A percentile compares a stretch with the other conserved stretches of the same genome.
phyloP scores from a whole-genome alignment of 83 land plant genomes.

The Thuja plicata region DNA sequence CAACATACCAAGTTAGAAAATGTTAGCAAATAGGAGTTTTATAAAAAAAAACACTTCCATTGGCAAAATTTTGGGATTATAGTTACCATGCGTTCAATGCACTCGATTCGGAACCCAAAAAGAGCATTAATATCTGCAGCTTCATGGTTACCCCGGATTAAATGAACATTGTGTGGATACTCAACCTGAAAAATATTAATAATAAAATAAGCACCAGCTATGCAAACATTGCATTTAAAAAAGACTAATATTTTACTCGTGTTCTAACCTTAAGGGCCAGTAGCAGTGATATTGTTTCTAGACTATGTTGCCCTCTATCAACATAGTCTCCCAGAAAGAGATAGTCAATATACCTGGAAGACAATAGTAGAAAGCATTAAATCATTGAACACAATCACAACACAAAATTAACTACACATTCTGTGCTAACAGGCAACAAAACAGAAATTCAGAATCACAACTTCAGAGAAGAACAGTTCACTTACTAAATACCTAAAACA shows the following conservation, averaged over 20 bases:
- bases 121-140: slow-evolving; percentile 94
- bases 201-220: not conserved
- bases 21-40: not conserved
- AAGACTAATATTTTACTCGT: not conserved
- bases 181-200: slow-evolving; percentile 52
- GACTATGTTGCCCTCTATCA: slow-evolving; percentile 90
- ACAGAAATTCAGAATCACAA: not conserved
- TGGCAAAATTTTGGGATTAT: not conserved
- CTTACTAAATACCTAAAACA: not conserved
- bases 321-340: slow-evolving; percentile 94
- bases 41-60: not conserved
- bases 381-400: not conserved
- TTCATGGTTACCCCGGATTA: slow-evolving; percentile 91
- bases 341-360: slow-evolving; percentile 83
- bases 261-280: slow-evolving; percentile 76
- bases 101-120: slow-evolving; percentile 87
- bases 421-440: not conserved
- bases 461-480: not conserved
- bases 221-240: not conserved
- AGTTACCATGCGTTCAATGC: slow-evolving; percentile 87
- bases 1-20: slow-evolving; percentile 1
- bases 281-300: slow-evolving; percentile 81
- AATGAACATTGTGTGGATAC: slow-evolving; percentile 76
- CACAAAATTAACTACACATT: not conserved
- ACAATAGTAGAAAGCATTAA: not conserved